Percentiles rank a stretch among this genome's conserved stretches.
Conservation (phyloP, 2,329 filamentous ascomycete species). For the Neopestalotiopsis rosae region DNA sequence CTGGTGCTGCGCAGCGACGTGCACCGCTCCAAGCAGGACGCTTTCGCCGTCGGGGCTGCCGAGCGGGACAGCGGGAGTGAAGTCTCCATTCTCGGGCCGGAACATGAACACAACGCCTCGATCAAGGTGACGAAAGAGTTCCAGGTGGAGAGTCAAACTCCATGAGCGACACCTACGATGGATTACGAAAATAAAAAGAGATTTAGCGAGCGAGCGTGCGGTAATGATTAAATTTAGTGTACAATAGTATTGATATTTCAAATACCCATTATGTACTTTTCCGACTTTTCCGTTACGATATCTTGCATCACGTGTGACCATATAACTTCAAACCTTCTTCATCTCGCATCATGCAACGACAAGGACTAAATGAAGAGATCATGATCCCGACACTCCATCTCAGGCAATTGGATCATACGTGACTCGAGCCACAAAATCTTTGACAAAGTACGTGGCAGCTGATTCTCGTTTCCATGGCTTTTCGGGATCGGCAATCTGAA, state of each 20-base stretch:
- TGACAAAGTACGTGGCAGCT: background rate
- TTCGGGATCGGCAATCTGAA: constrained; percentile 11
- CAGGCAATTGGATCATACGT: background rate
- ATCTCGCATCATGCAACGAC: too few species aligned
- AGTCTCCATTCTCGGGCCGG: background rate
- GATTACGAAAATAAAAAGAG: too few species aligned
- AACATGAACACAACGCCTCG: background rate
- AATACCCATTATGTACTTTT: background rate
- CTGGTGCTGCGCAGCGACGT: background rate
- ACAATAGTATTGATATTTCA: background rate
- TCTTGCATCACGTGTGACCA: too few species aligned
- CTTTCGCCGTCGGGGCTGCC: background rate
- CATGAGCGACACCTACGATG: background rate
- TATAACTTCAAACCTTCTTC: too few species aligned
- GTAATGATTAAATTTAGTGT: background rate
- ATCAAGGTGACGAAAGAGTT: background rate
- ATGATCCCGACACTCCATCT: background rate
- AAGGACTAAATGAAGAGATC: too few species aligned
- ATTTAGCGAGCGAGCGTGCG: too few species aligned
- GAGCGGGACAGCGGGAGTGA: background rate
- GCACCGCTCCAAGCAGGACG: background rate
- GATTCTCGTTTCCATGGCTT: constrained; percentile 10
- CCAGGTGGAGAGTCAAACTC: background rate
- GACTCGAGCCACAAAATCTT: background rate
- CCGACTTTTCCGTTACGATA: too few species aligned